phyloP scores from a whole-genome alignment of 805 yeast genomes.

The Metschnikowia arizonensis region DNA sequence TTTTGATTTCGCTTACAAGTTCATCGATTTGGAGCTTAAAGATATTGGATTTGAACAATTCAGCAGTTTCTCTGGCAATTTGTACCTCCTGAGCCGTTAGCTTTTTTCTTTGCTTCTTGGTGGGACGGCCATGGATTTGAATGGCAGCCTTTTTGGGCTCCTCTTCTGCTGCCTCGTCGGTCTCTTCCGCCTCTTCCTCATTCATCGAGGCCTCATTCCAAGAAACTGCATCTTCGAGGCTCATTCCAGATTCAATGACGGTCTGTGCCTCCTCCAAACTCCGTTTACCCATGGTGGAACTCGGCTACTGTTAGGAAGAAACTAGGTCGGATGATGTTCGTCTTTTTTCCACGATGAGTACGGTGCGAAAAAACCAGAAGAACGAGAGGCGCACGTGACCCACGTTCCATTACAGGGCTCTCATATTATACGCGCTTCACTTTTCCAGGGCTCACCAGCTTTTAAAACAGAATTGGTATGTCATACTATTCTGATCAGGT shows the following conservation, averaged over 20 bases:
- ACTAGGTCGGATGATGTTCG: background rate
- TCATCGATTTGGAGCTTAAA: slow-evolving; percentile 95
- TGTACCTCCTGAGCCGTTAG: slow-evolving; percentile 80
- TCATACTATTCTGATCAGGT: slow-evolving; percentile 62
- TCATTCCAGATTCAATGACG: background rate
- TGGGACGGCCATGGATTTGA: slow-evolving; percentile 18
- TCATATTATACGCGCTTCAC: background rate
- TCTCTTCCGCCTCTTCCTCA: slow-evolving; percentile 13
- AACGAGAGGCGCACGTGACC: slow-evolving; percentile 1
- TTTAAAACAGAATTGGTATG: background rate
- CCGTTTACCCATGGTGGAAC: slow-evolving; percentile 3
- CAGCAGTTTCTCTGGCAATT: slow-evolving; percentile 89
- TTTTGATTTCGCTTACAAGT: slow-evolving; percentile 69
- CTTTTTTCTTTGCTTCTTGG: slow-evolving; percentile 36
- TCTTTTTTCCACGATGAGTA: slow-evolving; percentile 7
- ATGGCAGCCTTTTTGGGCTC: slow-evolving; percentile 3
- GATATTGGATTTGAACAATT: slow-evolving; percentile 88
- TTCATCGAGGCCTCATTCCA: background rate
- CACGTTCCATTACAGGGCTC: background rate
- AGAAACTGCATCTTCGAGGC: background rate
- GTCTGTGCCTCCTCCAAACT: slow-evolving; percentile 3
- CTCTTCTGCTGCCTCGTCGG: slow-evolving; percentile 1
- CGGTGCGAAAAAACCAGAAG: slow-evolving; percentile 4
- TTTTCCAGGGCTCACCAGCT: background rate
- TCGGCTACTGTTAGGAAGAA: background rate